A percentile compares a stretch with the other conserved stretches of the same genome.
Evolutionary conservation across 805 yeast genomes (phyloP).

Genomic region (Kazachstania africana): DNA sequence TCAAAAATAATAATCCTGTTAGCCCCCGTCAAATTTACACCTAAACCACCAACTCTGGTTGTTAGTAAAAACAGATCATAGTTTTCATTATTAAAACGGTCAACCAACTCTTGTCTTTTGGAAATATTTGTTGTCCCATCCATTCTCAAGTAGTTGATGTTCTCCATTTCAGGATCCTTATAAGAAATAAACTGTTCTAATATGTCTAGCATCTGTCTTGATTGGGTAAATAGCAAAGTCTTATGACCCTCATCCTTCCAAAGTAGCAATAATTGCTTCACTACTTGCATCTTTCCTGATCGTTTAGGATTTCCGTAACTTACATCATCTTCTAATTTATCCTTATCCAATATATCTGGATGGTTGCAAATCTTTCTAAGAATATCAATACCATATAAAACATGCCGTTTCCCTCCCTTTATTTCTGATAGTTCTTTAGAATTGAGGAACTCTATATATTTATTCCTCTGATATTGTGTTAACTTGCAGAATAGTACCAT

Average conservation of each 20-base stretch:
- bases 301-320: conserved; percentile 45
- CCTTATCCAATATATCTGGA: conserved; percentile 65
- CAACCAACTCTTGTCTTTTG: conserved; percentile 68
- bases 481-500: conserved; percentile 87
- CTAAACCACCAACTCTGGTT: conserved; percentile 92
- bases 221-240: conserved; percentile 80
- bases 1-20: conserved; percentile 88
- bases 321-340: conserved; percentile 19
- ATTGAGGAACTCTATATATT: conserved; percentile 62
- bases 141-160: conserved; percentile 63
- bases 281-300: conserved; percentile 89
- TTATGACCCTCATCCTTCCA: conserved; percentile 76
- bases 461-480: conserved; percentile 61
- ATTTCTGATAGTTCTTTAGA: conserved; percentile 69
- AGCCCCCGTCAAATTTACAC: conserved; percentile 90
- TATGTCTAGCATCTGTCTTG: conserved; percentile 87
- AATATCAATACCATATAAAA: conserved; percentile 81
- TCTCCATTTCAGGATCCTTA: conserved; percentile 25
- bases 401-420: conserved; percentile 64
- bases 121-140: conserved; percentile 86
- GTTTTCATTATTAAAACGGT: conserved; percentile 56
- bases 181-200: conserved; percentile 52
- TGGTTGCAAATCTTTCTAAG: conserved; percentile 90
- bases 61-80: conserved; percentile 67
- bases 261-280: conserved; percentile 55